These are phyloP conservation scores for Adansonia rubrostipa DNA, from an alignment of 441 rosid species.

Conservation along the genomic window DNA sequence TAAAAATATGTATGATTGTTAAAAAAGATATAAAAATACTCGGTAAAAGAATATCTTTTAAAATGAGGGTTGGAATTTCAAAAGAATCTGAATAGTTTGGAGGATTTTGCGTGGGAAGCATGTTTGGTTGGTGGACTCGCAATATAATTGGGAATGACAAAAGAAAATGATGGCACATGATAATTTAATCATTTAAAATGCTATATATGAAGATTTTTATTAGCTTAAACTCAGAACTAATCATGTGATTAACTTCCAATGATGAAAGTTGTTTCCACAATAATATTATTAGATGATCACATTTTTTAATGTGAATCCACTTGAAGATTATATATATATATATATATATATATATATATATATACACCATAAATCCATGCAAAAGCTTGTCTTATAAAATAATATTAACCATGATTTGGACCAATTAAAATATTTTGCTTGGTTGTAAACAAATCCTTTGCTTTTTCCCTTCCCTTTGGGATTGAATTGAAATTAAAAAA, in stretches of 20 bases:
- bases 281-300: not conserved
- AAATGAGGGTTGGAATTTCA: slow-evolving; percentile 11
- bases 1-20: too few relatives aligned
- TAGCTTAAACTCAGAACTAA: not conserved
- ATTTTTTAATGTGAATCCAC: not conserved
- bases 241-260: slow-evolving; percentile 6
- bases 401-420: not conserved
- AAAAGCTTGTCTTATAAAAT: slow-evolving; percentile 19
- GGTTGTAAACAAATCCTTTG: not conserved
- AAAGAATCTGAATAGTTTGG: not conserved
- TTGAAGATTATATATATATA: slow-evolving; percentile 2
- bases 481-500: slow-evolving; percentile 15
- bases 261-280: slow-evolving; percentile 3
- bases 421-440: slow-evolving; percentile 2
- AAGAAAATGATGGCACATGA: slow-evolving; percentile 23
- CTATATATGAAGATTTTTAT: not conserved
- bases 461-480: slow-evolving; percentile 32
- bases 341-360: too few relatives aligned
- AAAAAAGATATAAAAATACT: too few relatives aligned
- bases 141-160: slow-evolving; percentile 16
- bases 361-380: slow-evolving; percentile 24
- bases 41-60: too few relatives aligned
- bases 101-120: slow-evolving; percentile 29
- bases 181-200: slow-evolving; percentile 38
- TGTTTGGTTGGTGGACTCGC: slow-evolving; percentile 37